These are phyloP conservation scores for Aureobasidium sp. DNA, from an alignment of 2,329 filamentous ascomycete species.

Conservation along the genomic window DNA sequence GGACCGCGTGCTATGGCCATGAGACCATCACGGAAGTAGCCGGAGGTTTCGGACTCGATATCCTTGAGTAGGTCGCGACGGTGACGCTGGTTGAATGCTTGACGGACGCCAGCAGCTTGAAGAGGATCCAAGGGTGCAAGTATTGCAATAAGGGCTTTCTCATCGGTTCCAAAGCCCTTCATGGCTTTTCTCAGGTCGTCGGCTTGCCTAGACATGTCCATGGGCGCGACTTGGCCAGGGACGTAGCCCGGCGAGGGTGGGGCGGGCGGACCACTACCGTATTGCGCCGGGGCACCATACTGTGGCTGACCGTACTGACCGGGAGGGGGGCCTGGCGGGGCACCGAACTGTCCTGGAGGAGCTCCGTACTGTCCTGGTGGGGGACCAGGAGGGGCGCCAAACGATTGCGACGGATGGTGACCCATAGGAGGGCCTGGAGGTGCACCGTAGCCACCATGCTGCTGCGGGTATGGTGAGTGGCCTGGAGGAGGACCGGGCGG, in stretches of 20 bases:
- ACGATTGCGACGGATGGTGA: constrained; percentile 19
- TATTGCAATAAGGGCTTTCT: constrained; percentile 63
- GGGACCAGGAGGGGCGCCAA: constrained; percentile 1
- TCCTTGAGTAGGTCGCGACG: constrained; percentile 65
- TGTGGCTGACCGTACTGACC: constrained; percentile 24
- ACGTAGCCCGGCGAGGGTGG: constrained; percentile 68
- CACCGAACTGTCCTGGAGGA: constrained; percentile 7
- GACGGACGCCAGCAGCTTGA: constrained; percentile 61
- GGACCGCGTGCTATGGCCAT: constrained; percentile 72
- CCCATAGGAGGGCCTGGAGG: constrained; percentile 16
- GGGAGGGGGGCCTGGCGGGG: constrained; percentile 15
- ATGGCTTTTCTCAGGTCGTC: constrained; percentile 70
- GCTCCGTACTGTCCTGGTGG: constrained; percentile 12
- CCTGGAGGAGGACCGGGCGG: constrained; percentile 13
- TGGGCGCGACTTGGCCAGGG: constrained; percentile 57
- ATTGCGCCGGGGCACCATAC: constrained; percentile 27
- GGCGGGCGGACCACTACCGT: constrained; percentile 43
- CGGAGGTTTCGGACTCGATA: constrained; percentile 64
- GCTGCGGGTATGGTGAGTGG: constrained; percentile 16
- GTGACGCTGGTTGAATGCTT: constrained; percentile 57
- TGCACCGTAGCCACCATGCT: constrained; percentile 21
- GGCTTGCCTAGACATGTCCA: constrained; percentile 60
- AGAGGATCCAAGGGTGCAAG: constrained; percentile 68
- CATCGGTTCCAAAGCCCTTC: constrained; percentile 90
- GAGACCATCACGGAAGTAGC: constrained; percentile 67